phyloP scores from a whole-genome alignment of 495 filamentous ascomycete genomes.

The Trichoderma parareesei region DNA sequence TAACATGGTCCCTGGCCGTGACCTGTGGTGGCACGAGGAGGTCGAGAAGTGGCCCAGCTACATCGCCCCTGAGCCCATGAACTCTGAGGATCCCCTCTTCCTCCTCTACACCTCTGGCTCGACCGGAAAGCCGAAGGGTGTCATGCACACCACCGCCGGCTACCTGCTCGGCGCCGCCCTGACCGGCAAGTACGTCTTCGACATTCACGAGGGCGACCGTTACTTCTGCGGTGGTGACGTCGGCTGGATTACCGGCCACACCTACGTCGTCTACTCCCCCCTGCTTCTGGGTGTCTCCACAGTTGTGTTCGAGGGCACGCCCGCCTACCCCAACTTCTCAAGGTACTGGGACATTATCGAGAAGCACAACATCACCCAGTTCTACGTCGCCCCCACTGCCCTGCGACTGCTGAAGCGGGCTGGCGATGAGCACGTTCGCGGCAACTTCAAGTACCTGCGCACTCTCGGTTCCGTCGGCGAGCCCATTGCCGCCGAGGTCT shows the following conservation, averaged over 20 bases:
- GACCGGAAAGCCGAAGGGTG: conserved; percentile 97
- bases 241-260: conserved; percentile 99
- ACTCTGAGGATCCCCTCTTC: conserved; percentile 93
- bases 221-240: conserved; percentile 99
- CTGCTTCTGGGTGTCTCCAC: conserved; percentile 87
- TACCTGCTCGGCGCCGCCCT: conserved; percentile 87
- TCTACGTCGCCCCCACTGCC: conserved; percentile 96
- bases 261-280: conserved; percentile 96
- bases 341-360: conserved; percentile 98
- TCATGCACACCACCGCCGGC: conserved; percentile 95
- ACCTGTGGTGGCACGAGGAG: conserved; percentile 98
- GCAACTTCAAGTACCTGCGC: conserved; percentile 80
- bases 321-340: conserved; percentile 95
- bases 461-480: conserved; percentile 96
- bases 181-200: conserved; percentile 98
- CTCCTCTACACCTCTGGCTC: conserved; percentile 96
- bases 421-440: conserved; percentile 82
- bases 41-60: conserved; percentile 90
- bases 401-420: conserved; percentile 89
- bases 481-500: conserved; percentile 96
- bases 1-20: conserved; percentile 80
- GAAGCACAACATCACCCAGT: conserved; percentile 90
- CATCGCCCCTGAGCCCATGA: conserved; percentile 77
- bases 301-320: conserved; percentile 98
- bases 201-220: conserved; percentile 85